A percentile compares a stretch with the other conserved stretches of the same genome.
Conservation (phyloP, 345 rosid genomes). For the Moricandia moricandioides region DNA sequence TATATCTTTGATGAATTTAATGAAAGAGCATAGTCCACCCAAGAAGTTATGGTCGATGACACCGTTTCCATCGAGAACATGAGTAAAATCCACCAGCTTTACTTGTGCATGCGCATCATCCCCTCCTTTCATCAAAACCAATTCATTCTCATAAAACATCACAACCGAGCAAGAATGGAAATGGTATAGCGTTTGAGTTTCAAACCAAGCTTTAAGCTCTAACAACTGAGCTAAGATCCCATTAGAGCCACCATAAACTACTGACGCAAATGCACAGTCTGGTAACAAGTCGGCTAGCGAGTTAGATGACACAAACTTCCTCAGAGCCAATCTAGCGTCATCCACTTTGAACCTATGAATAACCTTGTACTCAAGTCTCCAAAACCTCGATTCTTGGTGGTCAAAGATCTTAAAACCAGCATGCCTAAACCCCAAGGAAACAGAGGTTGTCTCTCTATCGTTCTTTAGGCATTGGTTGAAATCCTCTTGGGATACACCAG, state of each 20-base stretch:
- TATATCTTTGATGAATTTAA: conserved; percentile 67
- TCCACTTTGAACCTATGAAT: conserved; percentile 45
- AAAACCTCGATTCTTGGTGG: conserved; percentile 45
- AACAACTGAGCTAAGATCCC: conserved; percentile 74
- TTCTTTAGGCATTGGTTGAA: conserved; percentile 56
- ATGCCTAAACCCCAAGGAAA: conserved; percentile 67
- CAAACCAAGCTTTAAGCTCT: conserved; percentile 89
- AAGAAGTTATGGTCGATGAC: conserved; percentile 87
- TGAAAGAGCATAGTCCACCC: conserved; percentile 89
- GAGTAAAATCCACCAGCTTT: conserved; percentile 91
- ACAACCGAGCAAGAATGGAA: conserved; percentile 78
- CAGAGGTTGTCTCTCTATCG: conserved; percentile 55
- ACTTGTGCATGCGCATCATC: conserved; percentile 39
- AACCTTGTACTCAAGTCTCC: conserved; percentile 58
- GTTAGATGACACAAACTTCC: conserved; percentile 79
- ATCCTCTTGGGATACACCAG: conserved; percentile 61
- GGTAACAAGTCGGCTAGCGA: conserved; percentile 37
- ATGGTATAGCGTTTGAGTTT: conserved; percentile 74
- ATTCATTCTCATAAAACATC: conserved; percentile 56
- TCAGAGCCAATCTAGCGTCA: conserved; percentile 53
- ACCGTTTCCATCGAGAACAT: conserved; percentile 67
- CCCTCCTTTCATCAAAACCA: conserved; percentile 33
- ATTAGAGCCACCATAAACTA: conserved; percentile 59
- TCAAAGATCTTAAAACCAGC: conserved; percentile 60
- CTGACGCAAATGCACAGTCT: conserved; percentile 55